Conservation (phyloP, 1,284 basidiomycete genomes). For the Irpex sp. region DNA sequence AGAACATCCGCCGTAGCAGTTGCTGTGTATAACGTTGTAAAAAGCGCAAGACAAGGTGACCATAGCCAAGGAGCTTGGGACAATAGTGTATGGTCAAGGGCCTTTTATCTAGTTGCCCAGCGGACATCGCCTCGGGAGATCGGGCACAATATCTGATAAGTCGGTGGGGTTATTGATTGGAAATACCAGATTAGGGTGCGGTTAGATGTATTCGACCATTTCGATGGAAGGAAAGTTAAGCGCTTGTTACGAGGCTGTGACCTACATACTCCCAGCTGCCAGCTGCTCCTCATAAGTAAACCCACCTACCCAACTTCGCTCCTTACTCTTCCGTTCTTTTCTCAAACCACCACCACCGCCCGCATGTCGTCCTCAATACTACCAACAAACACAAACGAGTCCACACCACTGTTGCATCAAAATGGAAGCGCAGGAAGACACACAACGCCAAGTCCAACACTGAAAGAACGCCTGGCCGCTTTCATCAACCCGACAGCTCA, state of each 20-base stretch:
- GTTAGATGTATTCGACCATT: too few species aligned
- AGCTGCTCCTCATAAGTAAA: not conserved
- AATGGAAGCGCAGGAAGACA: constrained; percentile 1
- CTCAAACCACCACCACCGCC: not conserved
- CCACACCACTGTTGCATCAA: constrained; percentile 51
- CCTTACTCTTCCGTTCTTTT: not conserved
- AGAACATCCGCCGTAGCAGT: not conserved
- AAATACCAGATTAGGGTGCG: too few species aligned
- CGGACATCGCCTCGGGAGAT: too few species aligned
- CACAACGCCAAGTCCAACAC: not conserved
- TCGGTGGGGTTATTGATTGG: not conserved
- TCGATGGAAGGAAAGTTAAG: too few species aligned
- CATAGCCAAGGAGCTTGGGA: not conserved
- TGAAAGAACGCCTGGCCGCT: constrained; percentile 32
- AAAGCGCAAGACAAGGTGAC: not conserved
- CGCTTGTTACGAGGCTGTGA: too few species aligned
- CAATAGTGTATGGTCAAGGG: not conserved
- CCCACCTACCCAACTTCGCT: not conserved
- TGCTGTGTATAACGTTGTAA: not conserved
- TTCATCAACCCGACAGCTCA: constrained; percentile 60
- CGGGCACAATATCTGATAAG: not conserved
- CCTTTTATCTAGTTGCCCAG: not conserved
- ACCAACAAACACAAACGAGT: constrained; percentile 28
- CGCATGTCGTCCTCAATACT: constrained; percentile 26
- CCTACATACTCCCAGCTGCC: not conserved